Evolutionary conservation across 306 rosid species (phyloP).

Genomic region (Fragaria iinumae): DNA sequence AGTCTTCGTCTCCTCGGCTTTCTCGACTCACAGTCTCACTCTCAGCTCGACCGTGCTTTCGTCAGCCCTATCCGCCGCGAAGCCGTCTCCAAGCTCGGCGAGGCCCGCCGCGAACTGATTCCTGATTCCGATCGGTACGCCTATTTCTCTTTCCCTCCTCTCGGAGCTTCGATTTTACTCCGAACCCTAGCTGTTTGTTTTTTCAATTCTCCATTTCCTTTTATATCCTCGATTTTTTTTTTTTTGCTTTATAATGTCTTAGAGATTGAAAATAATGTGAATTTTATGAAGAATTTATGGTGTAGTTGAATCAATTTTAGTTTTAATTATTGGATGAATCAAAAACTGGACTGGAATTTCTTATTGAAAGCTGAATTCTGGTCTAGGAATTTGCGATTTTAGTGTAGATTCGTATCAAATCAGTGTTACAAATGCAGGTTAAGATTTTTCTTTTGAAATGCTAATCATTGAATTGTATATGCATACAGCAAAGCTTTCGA

Average conservation of each 20-base stretch:
- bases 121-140: slow-evolving; percentile 65
- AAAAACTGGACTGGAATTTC: not conserved
- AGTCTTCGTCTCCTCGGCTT: slow-evolving; percentile 83
- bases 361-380: not conserved
- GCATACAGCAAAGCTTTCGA: slow-evolving; percentile 72
- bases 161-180: not conserved
- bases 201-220: not conserved
- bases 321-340: not conserved
- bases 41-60: slow-evolving; percentile 56
- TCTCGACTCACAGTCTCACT: slow-evolving; percentile 55
- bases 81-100: slow-evolving; percentile 41
- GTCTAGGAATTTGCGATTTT: not conserved
- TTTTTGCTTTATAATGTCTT: not conserved
- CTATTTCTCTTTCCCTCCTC: not conserved
- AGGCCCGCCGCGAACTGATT: slow-evolving; percentile 53
- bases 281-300: not conserved
- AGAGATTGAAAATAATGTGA: not conserved
- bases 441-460: slow-evolving; percentile 13
- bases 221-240: too few species aligned
- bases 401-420: not conserved
- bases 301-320: not conserved
- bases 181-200: slow-evolving; percentile 9
- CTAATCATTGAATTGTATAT: slow-evolving; percentile 18
- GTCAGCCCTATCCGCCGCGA: slow-evolving; percentile 65
- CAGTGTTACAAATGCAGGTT: not conserved